Conservation (phyloP, 2,329 filamentous ascomycete genomes). For the Colletotrichum sp. region DNA sequence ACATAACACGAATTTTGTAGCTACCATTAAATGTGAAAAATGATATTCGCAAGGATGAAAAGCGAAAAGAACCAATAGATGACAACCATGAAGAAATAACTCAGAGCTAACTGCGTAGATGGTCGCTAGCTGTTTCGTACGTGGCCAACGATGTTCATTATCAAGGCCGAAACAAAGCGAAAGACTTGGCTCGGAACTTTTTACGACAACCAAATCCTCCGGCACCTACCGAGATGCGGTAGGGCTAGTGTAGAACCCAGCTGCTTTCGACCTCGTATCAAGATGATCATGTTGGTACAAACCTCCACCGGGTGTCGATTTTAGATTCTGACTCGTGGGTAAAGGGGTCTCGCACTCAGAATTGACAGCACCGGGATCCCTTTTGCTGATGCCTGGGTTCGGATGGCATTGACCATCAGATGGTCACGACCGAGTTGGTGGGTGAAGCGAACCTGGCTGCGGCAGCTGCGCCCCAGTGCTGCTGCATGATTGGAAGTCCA, state of each 20-base stretch:
- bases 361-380: neutral
- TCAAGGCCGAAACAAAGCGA: neutral
- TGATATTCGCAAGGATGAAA: neutral
- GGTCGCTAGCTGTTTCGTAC: neutral
- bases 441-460: neutral
- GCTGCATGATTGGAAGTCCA: neutral
- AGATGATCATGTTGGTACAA: neutral
- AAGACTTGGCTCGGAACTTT: neutral
- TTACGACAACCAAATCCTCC: neutral
- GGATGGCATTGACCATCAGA: neutral
- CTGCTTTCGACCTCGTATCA: neutral
- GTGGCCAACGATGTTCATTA: neutral
- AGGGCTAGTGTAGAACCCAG: neutral
- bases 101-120: neutral
- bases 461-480: neutral
- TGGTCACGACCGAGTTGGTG: neutral
- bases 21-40: neutral
- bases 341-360: neutral
- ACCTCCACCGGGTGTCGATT: neutral
- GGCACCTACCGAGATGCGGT: neutral
- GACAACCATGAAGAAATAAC: neutral
- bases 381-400: conserved; percentile 1
- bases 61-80: neutral
- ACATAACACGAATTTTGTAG: neutral
- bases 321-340: neutral